Evolutionary conservation across 2,329 filamentous ascomycete genomes (phyloP).

Genomic region (Claviceps sp.): DNA sequence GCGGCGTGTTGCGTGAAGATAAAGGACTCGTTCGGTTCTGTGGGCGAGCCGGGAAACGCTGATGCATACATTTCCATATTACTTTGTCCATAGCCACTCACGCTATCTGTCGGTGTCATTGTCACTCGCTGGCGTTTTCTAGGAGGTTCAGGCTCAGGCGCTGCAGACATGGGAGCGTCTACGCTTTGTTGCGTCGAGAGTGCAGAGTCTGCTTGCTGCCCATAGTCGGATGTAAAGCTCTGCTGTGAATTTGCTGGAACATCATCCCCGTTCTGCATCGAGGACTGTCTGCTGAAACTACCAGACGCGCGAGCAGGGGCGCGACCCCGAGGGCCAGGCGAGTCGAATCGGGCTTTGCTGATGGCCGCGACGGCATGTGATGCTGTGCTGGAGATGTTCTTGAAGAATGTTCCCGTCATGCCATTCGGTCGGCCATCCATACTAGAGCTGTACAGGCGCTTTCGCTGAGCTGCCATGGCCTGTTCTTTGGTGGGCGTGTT

Average conservation of each 20-base stretch:
- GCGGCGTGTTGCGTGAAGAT: slow-evolving; percentile 43
- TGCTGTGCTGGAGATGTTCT: slow-evolving; percentile 87
- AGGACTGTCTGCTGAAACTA: slow-evolving; percentile 58
- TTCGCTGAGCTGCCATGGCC: slow-evolving; percentile 89
- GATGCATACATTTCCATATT: slow-evolving; percentile 27
- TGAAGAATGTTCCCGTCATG: slow-evolving; percentile 81
- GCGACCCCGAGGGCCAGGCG: slow-evolving; percentile 56
- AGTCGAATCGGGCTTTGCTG: slow-evolving; percentile 90
- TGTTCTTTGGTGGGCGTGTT: slow-evolving; percentile 98
- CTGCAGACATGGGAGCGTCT: slow-evolving; percentile 18
- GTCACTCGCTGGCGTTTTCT: slow-evolving; percentile 58
- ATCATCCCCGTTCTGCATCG: slow-evolving; percentile 56
- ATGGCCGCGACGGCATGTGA: slow-evolving; percentile 91
- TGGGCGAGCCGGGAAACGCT: slow-evolving; percentile 57
- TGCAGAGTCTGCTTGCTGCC: slow-evolving; percentile 56
- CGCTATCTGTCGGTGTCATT: slow-evolving; percentile 43
- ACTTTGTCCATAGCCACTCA: slow-evolving; percentile 35
- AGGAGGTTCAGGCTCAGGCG: slow-evolving; percentile 58
- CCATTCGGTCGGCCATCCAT: slow-evolving; percentile 55
- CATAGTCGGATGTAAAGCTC: slow-evolving; percentile 64
- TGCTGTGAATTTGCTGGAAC: slow-evolving; percentile 70
- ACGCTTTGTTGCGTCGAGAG: slow-evolving; percentile 49
- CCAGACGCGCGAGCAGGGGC: slow-evolving; percentile 53
- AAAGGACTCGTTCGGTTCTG: slow-evolving; percentile 70
- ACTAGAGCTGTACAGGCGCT: slow-evolving; percentile 67